phyloP scores from a whole-genome alignment of 140 eudicot species.

The Bidens hawaiensis region DNA sequence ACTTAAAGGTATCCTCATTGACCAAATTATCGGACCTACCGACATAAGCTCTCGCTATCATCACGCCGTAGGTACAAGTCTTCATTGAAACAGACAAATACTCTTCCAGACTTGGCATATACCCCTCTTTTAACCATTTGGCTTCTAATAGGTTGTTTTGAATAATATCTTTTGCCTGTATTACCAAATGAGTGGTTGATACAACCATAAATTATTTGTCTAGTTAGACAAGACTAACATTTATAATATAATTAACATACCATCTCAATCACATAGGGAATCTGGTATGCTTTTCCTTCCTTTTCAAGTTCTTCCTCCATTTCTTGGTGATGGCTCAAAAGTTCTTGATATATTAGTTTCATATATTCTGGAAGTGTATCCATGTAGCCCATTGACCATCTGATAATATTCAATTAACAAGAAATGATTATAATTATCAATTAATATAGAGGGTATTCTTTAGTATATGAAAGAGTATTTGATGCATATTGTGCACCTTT shows the following conservation, averaged over 20 bases:
- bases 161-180: not conserved
- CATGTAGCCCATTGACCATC: slow-evolving; percentile 11
- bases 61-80: not conserved
- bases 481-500: not conserved
- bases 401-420: not conserved
- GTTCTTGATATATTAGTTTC: slow-evolving; percentile 10
- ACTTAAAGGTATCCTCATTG: slow-evolving; percentile 28
- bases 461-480: too few relatives aligned
- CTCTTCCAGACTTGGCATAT: slow-evolving; percentile 36
- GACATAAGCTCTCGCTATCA: slow-evolving; percentile 14
- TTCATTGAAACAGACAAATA: slow-evolving; percentile 24
- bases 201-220: too few relatives aligned
- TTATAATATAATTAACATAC: not conserved
- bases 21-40: slow-evolving; percentile 9
- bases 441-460: not conserved
- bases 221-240: not conserved
- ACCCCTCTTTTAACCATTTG: slow-evolving; percentile 29
- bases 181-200: too few relatives aligned
- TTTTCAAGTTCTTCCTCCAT: slow-evolving; percentile 17
- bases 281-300: slow-evolving; percentile 9
- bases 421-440: not conserved
- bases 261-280: slow-evolving; percentile 12
- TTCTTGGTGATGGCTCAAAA: not conserved
- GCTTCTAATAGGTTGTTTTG: slow-evolving; percentile 3
- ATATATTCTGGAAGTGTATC: slow-evolving; percentile 16